Evolutionary conservation across 176 grass and related monocot species (phyloP).

Genomic region (Oropetium thomaeum): DNA sequence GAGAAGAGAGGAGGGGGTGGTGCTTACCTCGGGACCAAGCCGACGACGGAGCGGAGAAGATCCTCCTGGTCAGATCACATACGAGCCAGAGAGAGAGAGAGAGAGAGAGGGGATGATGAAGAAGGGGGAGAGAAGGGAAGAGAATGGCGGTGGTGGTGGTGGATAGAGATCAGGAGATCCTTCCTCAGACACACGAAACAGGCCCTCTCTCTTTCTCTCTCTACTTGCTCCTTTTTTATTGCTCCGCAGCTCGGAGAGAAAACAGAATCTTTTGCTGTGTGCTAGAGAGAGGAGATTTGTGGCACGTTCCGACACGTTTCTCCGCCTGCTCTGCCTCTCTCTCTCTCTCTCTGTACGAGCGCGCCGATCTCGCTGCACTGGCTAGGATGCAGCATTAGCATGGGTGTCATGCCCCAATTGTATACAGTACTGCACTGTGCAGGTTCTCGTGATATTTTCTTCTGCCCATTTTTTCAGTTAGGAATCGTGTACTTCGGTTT

Average conservation of each 20-base stretch:
- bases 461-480: no score
- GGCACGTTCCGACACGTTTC: slow-evolving; percentile 34
- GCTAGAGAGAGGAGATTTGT: slow-evolving; percentile 22
- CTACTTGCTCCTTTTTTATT: background rate
- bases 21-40: slow-evolving; percentile 25
- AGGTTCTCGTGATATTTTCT: no score
- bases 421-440: no score
- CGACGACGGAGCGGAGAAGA: background rate
- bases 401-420: no score
- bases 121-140: background rate
- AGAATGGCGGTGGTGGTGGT: background rate
- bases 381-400: no score
- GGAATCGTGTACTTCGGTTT: background rate
- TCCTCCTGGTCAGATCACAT: background rate
- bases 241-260: background rate
- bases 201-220: background rate
- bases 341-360: no score
- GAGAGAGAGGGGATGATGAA: background rate
- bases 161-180: slow-evolving; percentile 36
- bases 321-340: no score
- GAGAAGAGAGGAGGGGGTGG: background rate
- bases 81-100: background rate
- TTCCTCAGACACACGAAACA: slow-evolving; percentile 55
- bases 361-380: no score
- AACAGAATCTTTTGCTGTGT: slow-evolving; percentile 35